Evolutionary conservation across 352 stramenopile genomes (phyloP), one percentile per base, ranked within the genome.

Genomic region (Phytophthora cactorum): DNA sequence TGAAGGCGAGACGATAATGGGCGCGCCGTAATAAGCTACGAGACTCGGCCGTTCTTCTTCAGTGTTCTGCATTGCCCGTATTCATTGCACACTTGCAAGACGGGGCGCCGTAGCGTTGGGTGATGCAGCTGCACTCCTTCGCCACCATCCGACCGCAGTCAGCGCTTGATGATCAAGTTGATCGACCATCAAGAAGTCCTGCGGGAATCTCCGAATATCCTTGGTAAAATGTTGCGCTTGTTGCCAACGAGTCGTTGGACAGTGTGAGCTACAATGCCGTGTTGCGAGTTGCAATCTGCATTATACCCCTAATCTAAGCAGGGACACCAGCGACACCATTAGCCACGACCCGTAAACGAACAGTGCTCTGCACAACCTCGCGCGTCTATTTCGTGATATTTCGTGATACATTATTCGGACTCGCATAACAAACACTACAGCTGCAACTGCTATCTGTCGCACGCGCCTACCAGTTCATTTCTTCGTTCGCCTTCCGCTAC

Each of bases 351-450:
- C 22, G 22, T 22, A 22, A 22, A 22, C 22, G 22, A 22, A 22
- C 22, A 22, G 22, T 39, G 45, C 5, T 34, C 1, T 32, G 22
- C 44, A 32, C n/a, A 17, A 47, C 32, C 22, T 22, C 22, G 22
- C 22, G 22, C 22, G 22, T 22, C 22, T 22, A 22, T 22, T 22
- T 22, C 22, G 22, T 22, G 22, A 22, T 22, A 22, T 22, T 22
- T 3, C 27, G 27, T 32, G 53, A 60, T 60, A 60, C 53, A 60
- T 9, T 50, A 29, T 22, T 60, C 53, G 39, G 53, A 52, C 53
- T 60, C 17, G 14, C 53, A 60, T 43, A 60, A 60, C 53, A 60
- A 60, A 27, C 12, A 49, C 34, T 58, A 49, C 44, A 50, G 44
- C 22, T 50, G 44, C 44, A 31, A 31, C 36, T 43, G 36, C 36